phyloP scores from a whole-genome alignment of 169 alveolate genomes.

The Plasmodium billcollinsi region DNA sequence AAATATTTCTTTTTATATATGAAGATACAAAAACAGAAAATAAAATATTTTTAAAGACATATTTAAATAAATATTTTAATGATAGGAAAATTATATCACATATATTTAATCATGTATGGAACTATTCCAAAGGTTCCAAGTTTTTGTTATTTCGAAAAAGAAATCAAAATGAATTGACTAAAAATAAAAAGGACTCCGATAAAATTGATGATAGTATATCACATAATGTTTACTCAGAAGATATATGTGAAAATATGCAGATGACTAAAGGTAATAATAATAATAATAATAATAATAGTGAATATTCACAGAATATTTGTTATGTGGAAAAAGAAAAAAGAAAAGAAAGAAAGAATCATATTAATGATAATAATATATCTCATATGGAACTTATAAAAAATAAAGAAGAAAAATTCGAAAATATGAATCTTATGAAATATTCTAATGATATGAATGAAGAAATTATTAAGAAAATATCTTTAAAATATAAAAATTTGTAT shows the following conservation, averaged over 20 bases:
- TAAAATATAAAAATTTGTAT: slow-evolving; percentile 18
- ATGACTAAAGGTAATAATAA: neutral
- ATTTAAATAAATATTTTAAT: slow-evolving; percentile 34
- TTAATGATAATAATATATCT: too few species aligned
- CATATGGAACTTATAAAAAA: too few species aligned
- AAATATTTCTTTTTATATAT: slow-evolving; percentile 47
- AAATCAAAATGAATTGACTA: neutral
- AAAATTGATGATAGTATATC: neutral
- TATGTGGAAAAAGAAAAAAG: neutral
- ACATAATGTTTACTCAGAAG: neutral
- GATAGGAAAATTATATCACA: slow-evolving; percentile 19
- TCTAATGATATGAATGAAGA: slow-evolving; percentile 10
- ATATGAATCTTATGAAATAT: too few species aligned
- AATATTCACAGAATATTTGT: too few species aligned
- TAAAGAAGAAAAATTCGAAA: too few species aligned
- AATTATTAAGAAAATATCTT: slow-evolving; percentile 35
- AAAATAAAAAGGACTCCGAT: neutral
- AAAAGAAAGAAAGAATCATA: neutral
- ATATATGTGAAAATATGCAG: neutral
- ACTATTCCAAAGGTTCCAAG: neutral
- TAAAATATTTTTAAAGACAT: slow-evolving; percentile 18
- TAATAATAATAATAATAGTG: too few species aligned
- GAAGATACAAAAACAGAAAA: slow-evolving; percentile 43
- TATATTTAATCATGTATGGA: slow-evolving; percentile 22
- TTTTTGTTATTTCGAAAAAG: neutral